Conservation (phyloP, 192 early-diverging fungal genomes). For the Dissophora ornata region DNA sequence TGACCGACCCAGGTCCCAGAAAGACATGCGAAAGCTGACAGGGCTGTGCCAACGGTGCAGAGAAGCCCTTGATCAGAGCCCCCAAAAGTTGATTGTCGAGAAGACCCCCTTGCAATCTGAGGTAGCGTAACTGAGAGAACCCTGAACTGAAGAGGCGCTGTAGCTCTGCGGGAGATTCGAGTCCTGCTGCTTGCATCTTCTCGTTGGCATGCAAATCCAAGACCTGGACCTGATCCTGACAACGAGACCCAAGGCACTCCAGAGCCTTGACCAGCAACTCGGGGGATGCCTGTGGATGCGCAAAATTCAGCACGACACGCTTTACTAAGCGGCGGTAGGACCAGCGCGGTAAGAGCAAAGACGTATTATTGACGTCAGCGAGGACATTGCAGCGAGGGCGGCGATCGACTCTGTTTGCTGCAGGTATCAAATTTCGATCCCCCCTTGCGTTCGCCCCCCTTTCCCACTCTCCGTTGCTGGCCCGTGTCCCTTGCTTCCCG, state of each 20-base stretch:
- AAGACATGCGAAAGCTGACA: conserved; percentile 43
- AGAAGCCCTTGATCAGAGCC: conserved; percentile 28
- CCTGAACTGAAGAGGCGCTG: conserved; percentile 26
- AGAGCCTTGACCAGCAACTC: conserved; percentile 28
- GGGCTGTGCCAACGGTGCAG: neutral
- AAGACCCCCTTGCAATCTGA: conserved; percentile 42
- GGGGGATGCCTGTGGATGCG: conserved; percentile 41
- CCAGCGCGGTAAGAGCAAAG: conserved; percentile 8
- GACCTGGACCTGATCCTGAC: conserved; percentile 17
- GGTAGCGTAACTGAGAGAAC: conserved; percentile 21
- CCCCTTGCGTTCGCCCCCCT: too few relatives aligned
- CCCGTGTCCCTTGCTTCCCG: neutral
- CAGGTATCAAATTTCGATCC: too few relatives aligned
- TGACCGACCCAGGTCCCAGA: conserved; percentile 43
- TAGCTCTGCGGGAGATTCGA: conserved; percentile 14
- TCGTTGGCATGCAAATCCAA: conserved; percentile 42
- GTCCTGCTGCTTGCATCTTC: conserved; percentile 36
- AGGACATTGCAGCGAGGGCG: neutral
- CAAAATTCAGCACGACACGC: conserved; percentile 41
- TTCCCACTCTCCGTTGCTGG: too few relatives aligned
- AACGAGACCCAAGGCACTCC: conserved; percentile 15
- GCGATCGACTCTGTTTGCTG: too few relatives aligned
- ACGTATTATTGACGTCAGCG: neutral
- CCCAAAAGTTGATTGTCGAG: conserved; percentile 42
- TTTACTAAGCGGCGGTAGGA: conserved; percentile 17